phyloP scores from a whole-genome alignment of 805 yeast genomes.

The Cephaloascus fragrans region DNA sequence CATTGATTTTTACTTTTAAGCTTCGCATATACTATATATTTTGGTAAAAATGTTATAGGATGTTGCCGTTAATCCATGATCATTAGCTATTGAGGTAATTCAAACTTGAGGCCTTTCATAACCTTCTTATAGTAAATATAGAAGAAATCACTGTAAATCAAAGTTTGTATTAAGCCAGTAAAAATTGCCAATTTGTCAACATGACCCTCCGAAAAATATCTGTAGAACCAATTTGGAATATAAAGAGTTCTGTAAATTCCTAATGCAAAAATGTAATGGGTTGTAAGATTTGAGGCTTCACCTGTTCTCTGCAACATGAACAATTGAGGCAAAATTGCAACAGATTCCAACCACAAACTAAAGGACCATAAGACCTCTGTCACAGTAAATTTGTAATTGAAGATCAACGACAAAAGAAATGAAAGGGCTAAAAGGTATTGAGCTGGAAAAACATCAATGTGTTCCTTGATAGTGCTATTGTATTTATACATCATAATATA shows the following conservation, averaged over 20 bases:
- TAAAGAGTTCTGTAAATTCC: constrained; percentile 86
- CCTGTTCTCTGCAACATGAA: constrained; percentile 86
- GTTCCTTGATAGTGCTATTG: constrained; percentile 51
- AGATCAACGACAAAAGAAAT: constrained; percentile 41
- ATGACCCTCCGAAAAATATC: constrained; percentile 55
- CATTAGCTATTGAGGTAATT: constrained; percentile 42
- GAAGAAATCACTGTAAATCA: constrained; percentile 89
- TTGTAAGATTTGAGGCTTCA: constrained; percentile 76
- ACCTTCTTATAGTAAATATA: constrained; percentile 81
- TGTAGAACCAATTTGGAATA: constrained; percentile 91
- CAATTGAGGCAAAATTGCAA: constrained; percentile 88
- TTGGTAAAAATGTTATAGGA: no score
- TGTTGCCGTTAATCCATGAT: no score
- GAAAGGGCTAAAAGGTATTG: constrained; percentile 63
- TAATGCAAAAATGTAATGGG: constrained; percentile 88
- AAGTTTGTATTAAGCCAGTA: constrained; percentile 82
- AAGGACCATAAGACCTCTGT: constrained; percentile 78
- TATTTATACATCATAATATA: constrained; percentile 58
- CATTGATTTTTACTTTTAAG: no score
- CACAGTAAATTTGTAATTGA: constrained; percentile 54
- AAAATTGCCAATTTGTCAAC: constrained; percentile 62
- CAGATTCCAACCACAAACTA: constrained; percentile 85
- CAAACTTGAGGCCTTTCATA: constrained; percentile 67
- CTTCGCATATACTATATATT: no score
- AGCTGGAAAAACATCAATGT: constrained; percentile 60